A percentile compares a stretch with the other conserved stretches of the same genome.
These are phyloP conservation scores for Taphrina pruni DNA, from an alignment of 1,139 yeast genomes.

Conservation along the genomic window DNA sequence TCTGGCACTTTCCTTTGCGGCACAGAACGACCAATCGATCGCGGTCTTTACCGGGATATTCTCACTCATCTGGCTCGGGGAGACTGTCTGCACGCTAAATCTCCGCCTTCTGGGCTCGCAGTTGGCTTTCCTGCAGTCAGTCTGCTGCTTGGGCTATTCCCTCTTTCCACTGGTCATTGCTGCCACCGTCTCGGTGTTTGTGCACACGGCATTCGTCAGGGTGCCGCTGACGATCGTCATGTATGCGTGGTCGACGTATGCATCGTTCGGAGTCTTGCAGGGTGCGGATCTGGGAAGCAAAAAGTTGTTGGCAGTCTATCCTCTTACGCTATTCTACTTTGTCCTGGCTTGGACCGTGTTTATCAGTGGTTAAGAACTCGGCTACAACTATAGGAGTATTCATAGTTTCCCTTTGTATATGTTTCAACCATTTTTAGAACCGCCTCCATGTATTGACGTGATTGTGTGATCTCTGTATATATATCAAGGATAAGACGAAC, in stretches of 20 bases:
- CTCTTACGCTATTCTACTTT: slow-evolving; percentile 71
- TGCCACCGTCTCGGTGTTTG: slow-evolving; percentile 59
- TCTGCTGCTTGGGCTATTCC: slow-evolving; percentile 81
- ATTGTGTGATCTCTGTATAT: too few species aligned
- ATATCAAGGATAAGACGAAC: too few species aligned
- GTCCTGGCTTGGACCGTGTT: slow-evolving; percentile 43
- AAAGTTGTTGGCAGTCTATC: slow-evolving; percentile 75
- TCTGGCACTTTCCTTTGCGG: slow-evolving; percentile 57
- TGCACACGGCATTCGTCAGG: slow-evolving; percentile 63
- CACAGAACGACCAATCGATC: slow-evolving; percentile 55
- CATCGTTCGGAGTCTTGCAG: slow-evolving; percentile 68
- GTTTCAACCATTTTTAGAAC: not conserved
- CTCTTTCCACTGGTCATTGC: slow-evolving; percentile 77
- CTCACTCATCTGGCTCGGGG: slow-evolving; percentile 64
- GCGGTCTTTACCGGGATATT: slow-evolving; percentile 69
- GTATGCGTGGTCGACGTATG: slow-evolving; percentile 75
- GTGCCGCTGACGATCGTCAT: slow-evolving; percentile 61
- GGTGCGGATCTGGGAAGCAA: slow-evolving; percentile 76
- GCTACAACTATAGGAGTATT: not conserved
- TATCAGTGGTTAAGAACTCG: slow-evolving; percentile 22
- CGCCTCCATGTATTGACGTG: too few species aligned
- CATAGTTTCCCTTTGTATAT: not conserved
- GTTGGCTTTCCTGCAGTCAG: slow-evolving; percentile 68
- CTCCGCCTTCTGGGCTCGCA: slow-evolving; percentile 78
- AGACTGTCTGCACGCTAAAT: slow-evolving; percentile 64